A percentile compares a stretch with the other conserved stretches of the same genome.
Conservation (phyloP, 208 protist species). For the Trypanosoma cruzi region DNA sequence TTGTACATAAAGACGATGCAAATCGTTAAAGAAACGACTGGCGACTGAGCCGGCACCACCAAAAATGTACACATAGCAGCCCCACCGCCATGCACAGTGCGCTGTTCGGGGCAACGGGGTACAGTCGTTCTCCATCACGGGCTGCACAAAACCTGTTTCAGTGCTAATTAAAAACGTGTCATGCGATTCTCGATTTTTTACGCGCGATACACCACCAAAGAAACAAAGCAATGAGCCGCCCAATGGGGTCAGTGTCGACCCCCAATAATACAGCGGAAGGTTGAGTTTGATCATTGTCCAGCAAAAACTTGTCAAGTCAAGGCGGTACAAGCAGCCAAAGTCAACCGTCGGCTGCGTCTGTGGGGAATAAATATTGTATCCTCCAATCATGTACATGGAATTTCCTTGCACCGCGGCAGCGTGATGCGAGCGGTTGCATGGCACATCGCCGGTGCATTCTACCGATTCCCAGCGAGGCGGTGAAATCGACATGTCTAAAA, state of each 20-base stretch:
- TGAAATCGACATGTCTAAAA: conserved; percentile 10
- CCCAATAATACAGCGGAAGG: conserved; percentile 17
- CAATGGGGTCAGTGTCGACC: conserved; percentile 16
- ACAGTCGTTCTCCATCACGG: not conserved
- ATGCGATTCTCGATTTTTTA: conserved; percentile 12
- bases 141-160: conserved; percentile 5
- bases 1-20: conserved; percentile 16
- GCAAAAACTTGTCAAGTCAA: not conserved
- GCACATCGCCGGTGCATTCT: not conserved
- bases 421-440: conserved; percentile 19
- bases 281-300: not conserved
- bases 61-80: conserved; percentile 13
- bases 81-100: conserved; percentile 21
- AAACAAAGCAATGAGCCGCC: conserved; percentile 15
- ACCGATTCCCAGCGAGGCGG: conserved; percentile 16
- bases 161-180: conserved; percentile 12
- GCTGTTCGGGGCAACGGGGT: conserved; percentile 4
- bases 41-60: conserved; percentile 10
- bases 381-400: conserved; percentile 28
- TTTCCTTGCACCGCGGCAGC: conserved; percentile 11
- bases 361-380: conserved; percentile 21
- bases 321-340: conserved; percentile 10
- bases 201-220: conserved; percentile 20
- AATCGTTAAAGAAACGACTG: conserved; percentile 20
- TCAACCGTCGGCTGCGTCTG: not conserved